These are phyloP conservation scores for Gnomoniopsis smithogilvyi DNA, from an alignment of 2,329 filamentous ascomycete genomes.

Conservation along the genomic window DNA sequence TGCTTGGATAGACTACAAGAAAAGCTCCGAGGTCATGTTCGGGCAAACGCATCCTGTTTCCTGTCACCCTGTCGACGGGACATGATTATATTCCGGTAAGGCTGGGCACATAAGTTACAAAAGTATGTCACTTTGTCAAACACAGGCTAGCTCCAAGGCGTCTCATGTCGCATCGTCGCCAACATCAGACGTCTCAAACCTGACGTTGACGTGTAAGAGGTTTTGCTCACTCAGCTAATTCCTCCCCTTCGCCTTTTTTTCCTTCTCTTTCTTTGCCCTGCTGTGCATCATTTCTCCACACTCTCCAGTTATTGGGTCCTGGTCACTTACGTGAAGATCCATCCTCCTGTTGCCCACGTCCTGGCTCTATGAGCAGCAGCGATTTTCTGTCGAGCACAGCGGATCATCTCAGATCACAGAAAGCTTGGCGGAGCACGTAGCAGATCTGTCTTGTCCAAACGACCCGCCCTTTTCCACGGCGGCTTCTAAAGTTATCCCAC, in stretches of 20 bases:
- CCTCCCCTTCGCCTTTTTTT: neutral
- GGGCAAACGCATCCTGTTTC: too few species aligned
- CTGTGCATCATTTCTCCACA: neutral
- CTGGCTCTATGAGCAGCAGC: neutral
- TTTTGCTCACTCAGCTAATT: neutral
- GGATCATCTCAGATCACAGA: conserved; percentile 5
- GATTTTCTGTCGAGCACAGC: conserved; percentile 5
- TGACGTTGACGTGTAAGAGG: neutral
- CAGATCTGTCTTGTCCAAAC: neutral
- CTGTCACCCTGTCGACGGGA: too few species aligned
- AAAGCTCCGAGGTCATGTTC: too few species aligned
- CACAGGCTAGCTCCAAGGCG: conserved; percentile 8
- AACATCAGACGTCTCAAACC: conserved; percentile 15
- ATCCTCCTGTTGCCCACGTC: neutral
- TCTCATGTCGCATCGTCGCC: conserved; percentile 12
- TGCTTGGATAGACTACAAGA: too few species aligned
- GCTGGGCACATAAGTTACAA: too few species aligned
- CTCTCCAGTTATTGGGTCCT: neutral
- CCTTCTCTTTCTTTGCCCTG: neutral
- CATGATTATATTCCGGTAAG: too few species aligned
- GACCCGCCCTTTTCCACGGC: neutral
- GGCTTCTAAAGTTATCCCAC: neutral
- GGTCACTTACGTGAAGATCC: neutral
- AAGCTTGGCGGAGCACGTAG: neutral
- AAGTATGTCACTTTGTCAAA: neutral